Base-by-base conservation (phyloP, 2,329 filamentous ascomycete species). In the Blastomyces silverae region DNA sequence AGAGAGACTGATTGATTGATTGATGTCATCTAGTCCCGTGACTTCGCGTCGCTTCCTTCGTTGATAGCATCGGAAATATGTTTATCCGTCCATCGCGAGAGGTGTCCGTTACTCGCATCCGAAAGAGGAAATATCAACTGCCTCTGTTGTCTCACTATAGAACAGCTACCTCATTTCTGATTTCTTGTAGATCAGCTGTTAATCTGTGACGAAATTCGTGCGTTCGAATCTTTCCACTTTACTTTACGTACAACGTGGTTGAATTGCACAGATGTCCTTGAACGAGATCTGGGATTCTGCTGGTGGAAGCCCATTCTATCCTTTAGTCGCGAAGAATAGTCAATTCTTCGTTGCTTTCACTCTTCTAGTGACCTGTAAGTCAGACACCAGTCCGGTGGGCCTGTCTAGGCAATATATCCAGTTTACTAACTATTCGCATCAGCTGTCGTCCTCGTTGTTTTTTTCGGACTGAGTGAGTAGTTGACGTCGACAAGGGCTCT, bases 201-300 rank as follows among this genome's bases (percentile, higher is more conserved):
- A 11, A 37, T 28, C 13, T 59, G 56, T 28, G 56, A 44, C 17
- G 7, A 34, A 31, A 17, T 25, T 50, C 15, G 31, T 22, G 42
- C 7, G 20, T 28, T 37, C 8, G 20, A 17, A 61, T 50, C 13
- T 7, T 25, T 58, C 22, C 15, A n/a, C 28, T 57, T 57, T 15
- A 37, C 62, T 56, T 52, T 25, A n/a, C 25, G 11, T 37, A 15
- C 25, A 20, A 20, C 50, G 22, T 11, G 2, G 25, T 48, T 58
- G 22, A 56, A 31, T 56, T 65, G 66, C 64, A 67, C 73, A 74
- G 73, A 82, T 82, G 80, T 91, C 90, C 83, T 82, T 96, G 79
- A 87, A 89, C 80, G 87, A 94, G 78, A 85, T 96, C 81, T 97
- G 93, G 93, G 89, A 95, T 84, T 90, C 91, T 84, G 90, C 92